phyloP scores from a whole-genome alignment of 768 basidiomycete genomes.

The Leucogyrophana mollusca region DNA sequence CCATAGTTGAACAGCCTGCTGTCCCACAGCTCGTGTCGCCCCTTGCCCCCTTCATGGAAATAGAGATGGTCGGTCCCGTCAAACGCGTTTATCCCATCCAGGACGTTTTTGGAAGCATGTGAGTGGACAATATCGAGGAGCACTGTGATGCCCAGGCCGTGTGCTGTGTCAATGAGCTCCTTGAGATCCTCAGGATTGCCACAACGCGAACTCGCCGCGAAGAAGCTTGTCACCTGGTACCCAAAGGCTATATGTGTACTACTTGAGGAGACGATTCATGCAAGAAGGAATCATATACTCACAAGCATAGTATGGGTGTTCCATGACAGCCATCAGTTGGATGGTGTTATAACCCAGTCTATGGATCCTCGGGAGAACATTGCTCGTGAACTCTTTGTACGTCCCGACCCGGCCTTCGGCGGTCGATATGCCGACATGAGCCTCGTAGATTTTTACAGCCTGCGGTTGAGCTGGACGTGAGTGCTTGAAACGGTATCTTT shows the following conservation, averaged over 20 bases:
- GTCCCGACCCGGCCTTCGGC: constrained; percentile 84
- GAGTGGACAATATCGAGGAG: constrained; percentile 97
- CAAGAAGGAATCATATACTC: constrained; percentile 25
- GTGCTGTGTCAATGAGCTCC: constrained; percentile 93
- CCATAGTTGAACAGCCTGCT: constrained; percentile 97
- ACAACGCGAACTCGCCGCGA: constrained; percentile 94
- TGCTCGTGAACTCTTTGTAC: constrained; percentile 91
- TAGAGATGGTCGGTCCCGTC: constrained; percentile 98
- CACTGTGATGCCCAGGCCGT: constrained; percentile 88
- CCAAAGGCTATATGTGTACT: constrained; percentile 71
- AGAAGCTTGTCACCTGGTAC: constrained; percentile 97
- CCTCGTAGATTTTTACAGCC: constrained; percentile 87
- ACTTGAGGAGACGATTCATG: neutral
- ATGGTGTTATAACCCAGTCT: constrained; percentile 95
- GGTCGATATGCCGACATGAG: constrained; percentile 96
- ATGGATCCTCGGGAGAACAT: constrained; percentile 85
- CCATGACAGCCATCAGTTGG: constrained; percentile 98
- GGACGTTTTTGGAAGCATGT: constrained; percentile 96
- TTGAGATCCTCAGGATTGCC: constrained; percentile 95
- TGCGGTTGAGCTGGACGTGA: constrained; percentile 62
- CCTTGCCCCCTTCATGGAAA: constrained; percentile 92
- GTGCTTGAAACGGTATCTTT: constrained; percentile 83
- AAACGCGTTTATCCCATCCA: constrained; percentile 93
- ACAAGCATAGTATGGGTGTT: constrained; percentile 98
- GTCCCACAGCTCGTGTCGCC: constrained; percentile 96